Evolutionary conservation across 2,329 filamentous ascomycete genomes (phyloP).

Genomic region (Fusarium sp.): DNA sequence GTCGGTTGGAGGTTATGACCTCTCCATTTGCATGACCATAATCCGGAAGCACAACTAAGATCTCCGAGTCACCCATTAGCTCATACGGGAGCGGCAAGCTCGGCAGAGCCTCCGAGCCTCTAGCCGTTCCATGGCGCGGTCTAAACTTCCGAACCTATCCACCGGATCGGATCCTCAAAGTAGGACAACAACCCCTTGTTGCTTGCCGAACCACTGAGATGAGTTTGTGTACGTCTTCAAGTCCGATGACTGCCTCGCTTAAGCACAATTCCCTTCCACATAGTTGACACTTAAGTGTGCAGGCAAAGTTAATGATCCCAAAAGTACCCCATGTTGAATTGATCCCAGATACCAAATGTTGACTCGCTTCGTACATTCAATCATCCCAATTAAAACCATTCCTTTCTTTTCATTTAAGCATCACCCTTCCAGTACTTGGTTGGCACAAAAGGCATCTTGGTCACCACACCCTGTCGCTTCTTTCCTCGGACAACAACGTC

Average conservation of each 20-base stretch:
- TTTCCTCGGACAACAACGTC: constrained; percentile 79
- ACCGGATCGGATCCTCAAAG: neutral
- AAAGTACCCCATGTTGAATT: constrained; percentile 33
- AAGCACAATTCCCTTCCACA: neutral
- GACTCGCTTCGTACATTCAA: constrained; percentile 20
- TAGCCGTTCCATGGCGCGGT: neutral
- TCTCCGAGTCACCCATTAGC: neutral
- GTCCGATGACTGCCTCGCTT: neutral
- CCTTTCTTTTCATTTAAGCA: constrained; percentile 9
- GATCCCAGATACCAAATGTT: constrained; percentile 21
- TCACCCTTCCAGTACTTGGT: constrained; percentile 70
- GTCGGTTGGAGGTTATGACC: neutral
- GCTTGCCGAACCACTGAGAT: neutral
- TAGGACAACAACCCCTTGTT: neutral
- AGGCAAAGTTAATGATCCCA: constrained; percentile 16
- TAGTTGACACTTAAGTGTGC: neutral
- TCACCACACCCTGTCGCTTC: constrained; percentile 74
- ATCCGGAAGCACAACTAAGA: neutral
- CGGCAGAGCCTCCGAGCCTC: constrained; percentile 7
- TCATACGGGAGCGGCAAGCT: neutral
- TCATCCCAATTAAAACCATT: neutral
- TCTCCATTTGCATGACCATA: neutral
- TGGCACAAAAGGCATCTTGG: constrained; percentile 88
- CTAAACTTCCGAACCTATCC: constrained; percentile 1
- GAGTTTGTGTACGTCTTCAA: neutral